A percentile compares a stretch with the other conserved stretches of the same genome.
Evolutionary conservation across 257 asterid species (phyloP).

Genomic region (Oldenlandia corymbosa): DNA sequence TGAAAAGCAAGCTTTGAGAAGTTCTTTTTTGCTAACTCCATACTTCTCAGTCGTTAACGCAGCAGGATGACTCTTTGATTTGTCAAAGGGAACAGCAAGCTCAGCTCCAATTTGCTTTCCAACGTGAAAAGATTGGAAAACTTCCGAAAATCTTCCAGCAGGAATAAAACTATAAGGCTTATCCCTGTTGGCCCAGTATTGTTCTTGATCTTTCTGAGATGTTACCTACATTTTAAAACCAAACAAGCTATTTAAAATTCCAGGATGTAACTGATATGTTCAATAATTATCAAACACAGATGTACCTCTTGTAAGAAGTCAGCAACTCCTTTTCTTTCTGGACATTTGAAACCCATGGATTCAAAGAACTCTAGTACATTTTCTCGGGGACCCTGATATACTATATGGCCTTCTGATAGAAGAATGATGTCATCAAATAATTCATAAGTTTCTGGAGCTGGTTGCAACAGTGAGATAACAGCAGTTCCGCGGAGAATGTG

Average conservation of each 20-base stretch:
- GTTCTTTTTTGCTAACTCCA: constrained; percentile 17
- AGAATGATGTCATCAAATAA: constrained; percentile 85
- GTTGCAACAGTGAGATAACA: constrained; percentile 75
- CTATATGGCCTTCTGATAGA: constrained; percentile 68
- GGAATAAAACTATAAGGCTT: constrained; percentile 15
- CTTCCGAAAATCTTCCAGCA: constrained; percentile 11
- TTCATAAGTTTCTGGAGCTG: constrained; percentile 80
- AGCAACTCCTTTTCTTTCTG: constrained; percentile 75
- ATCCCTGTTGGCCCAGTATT: constrained; percentile 17
- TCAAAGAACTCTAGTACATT: constrained; percentile 53
- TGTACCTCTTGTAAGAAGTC: constrained; percentile 46
- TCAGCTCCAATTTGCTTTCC: constrained; percentile 13
- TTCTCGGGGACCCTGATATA: constrained; percentile 83
- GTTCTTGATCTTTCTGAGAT: constrained; percentile 23
- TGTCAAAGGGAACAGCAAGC: constrained; percentile 19
- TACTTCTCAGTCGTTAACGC: constrained; percentile 16
- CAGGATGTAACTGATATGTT: not conserved
- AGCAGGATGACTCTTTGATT: constrained; percentile 16
- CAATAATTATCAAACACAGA: no score
- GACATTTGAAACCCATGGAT: constrained; percentile 76
- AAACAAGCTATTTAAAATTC: no score
- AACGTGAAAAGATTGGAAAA: constrained; percentile 15
- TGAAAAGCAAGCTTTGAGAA: constrained; percentile 19
- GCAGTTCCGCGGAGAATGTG: constrained; percentile 63
- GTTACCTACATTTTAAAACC: constrained; percentile 13